A percentile compares a stretch with the other conserved stretches of the same genome.
These are phyloP conservation scores for Castanea sativa DNA, from an alignment of 306 rosid species.

Conservation along the genomic window DNA sequence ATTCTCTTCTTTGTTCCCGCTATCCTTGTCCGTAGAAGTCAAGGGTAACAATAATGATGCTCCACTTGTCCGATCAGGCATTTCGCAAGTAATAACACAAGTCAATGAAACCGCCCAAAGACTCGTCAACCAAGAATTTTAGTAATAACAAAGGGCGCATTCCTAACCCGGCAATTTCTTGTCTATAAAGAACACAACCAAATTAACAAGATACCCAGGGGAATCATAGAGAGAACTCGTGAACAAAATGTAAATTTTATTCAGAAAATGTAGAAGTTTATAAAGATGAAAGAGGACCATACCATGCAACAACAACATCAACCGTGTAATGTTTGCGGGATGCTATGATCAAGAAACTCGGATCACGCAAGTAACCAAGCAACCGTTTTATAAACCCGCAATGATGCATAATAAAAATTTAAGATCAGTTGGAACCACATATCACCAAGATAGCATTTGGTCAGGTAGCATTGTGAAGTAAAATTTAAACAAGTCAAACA, in stretches of 20 bases:
- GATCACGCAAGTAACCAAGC: slow-evolving; percentile 83
- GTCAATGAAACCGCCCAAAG: slow-evolving; percentile 26
- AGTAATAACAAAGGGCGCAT: slow-evolving; percentile 6
- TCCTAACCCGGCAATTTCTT: slow-evolving; percentile 79
- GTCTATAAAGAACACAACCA: slow-evolving; percentile 87
- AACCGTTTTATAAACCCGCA: slow-evolving; percentile 75
- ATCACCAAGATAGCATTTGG: neutral
- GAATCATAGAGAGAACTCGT: slow-evolving; percentile 23
- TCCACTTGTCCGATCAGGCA: slow-evolving; percentile 75
- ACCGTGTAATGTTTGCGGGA: slow-evolving; percentile 99
- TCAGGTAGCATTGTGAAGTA: neutral
- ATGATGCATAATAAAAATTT: neutral
- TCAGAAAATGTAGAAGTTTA: neutral
- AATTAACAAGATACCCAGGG: slow-evolving; percentile 83
- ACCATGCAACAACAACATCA: slow-evolving; percentile 98
- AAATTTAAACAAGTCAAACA: neutral
- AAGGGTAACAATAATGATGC: slow-evolving; percentile 62
- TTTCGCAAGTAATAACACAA: slow-evolving; percentile 43
- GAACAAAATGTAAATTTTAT: slow-evolving; percentile 5
- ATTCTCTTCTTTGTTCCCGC: slow-evolving; percentile 77
- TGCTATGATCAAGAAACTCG: slow-evolving; percentile 91
- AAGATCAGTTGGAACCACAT: slow-evolving; percentile 1
- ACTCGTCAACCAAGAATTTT: neutral
- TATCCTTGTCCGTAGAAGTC: slow-evolving; percentile 70
- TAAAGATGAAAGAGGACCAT: slow-evolving; percentile 14